These are phyloP conservation scores for Xylariaceae sp. DNA, from an alignment of 2,329 filamentous ascomycete species.

Conservation along the genomic window DNA sequence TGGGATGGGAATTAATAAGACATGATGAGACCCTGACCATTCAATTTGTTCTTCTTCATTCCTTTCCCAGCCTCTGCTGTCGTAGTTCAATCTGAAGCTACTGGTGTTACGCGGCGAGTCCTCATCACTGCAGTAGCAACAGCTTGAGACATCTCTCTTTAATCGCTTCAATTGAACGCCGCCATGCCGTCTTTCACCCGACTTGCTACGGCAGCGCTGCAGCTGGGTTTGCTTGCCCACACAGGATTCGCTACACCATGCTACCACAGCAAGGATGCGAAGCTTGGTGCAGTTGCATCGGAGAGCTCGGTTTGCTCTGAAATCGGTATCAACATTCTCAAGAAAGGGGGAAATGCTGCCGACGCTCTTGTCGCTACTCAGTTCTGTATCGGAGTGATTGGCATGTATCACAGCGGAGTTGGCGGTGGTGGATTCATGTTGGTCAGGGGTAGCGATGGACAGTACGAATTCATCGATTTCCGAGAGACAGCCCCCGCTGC, in stretches of 20 bases:
- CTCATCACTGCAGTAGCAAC: not conserved
- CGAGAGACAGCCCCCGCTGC: conserved; percentile 83
- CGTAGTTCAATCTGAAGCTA: not conserved
- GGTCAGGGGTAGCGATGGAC: conserved; percentile 73
- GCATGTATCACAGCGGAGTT: conserved; percentile 82
- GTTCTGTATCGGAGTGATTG: conserved; percentile 77
- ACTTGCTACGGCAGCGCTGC: conserved; percentile 31
- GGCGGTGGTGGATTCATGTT: conserved; percentile 93
- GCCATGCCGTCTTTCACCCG: conserved; percentile 35
- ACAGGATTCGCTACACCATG: conserved; percentile 28
- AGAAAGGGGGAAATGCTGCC: conserved; percentile 70
- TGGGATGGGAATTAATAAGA: conserved; percentile 10
- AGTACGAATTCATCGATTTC: conserved; percentile 85
- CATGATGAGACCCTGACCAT: conserved; percentile 10
- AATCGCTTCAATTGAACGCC: conserved; percentile 1
- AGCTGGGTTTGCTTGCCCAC: conserved; percentile 30
- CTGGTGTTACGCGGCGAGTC: not conserved
- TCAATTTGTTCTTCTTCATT: not conserved
- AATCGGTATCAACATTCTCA: conserved; percentile 70
- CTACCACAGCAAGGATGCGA: conserved; percentile 28
- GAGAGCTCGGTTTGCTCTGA: conserved; percentile 73
- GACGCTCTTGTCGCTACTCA: conserved; percentile 78
- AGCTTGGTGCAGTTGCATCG: conserved; percentile 70
- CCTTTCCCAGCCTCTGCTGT: conserved; percentile 4
- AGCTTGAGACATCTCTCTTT: not conserved